phyloP scores from a whole-genome alignment of 495 filamentous ascomycete genomes.

The Cudoniella acicularis region DNA sequence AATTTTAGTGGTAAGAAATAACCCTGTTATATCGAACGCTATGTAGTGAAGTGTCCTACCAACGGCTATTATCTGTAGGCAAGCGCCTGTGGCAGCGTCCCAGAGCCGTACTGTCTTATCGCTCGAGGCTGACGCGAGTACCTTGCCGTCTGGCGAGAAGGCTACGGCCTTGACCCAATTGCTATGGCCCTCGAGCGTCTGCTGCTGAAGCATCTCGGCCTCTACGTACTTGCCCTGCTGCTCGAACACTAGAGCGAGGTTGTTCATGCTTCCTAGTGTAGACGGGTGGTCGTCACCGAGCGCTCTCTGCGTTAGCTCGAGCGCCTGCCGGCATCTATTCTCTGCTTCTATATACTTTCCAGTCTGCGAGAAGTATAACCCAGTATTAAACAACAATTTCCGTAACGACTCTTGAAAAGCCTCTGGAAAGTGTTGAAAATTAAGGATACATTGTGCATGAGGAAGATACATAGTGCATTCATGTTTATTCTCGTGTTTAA shows the following conservation, averaged over 20 bases:
- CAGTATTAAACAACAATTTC: neutral
- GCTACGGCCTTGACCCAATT: too few relatives aligned
- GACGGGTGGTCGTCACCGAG: neutral
- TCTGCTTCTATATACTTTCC: neutral
- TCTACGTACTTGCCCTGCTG: neutral
- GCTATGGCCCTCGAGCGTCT: neutral
- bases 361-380: neutral
- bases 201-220: neutral
- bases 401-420: neutral
- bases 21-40: too few relatives aligned
- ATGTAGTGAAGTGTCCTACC: too few relatives aligned
- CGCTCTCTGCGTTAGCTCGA: neutral
- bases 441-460: slow-evolving; percentile 33
- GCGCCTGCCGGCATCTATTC: slow-evolving; percentile 16
- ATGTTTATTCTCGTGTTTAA: slow-evolving; percentile 29
- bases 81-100: too few relatives aligned
- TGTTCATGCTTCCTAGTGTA: neutral
- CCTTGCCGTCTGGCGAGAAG: too few relatives aligned
- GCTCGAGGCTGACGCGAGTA: too few relatives aligned
- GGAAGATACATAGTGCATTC: slow-evolving; percentile 36
- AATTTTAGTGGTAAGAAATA: too few relatives aligned
- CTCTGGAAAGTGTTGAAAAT: neutral
- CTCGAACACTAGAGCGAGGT: neutral
- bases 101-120: too few relatives aligned
- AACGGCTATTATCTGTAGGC: too few relatives aligned